Base-by-base conservation (phyloP, 169 alveolate genomes). In the Eimeria brunetti region DNA sequence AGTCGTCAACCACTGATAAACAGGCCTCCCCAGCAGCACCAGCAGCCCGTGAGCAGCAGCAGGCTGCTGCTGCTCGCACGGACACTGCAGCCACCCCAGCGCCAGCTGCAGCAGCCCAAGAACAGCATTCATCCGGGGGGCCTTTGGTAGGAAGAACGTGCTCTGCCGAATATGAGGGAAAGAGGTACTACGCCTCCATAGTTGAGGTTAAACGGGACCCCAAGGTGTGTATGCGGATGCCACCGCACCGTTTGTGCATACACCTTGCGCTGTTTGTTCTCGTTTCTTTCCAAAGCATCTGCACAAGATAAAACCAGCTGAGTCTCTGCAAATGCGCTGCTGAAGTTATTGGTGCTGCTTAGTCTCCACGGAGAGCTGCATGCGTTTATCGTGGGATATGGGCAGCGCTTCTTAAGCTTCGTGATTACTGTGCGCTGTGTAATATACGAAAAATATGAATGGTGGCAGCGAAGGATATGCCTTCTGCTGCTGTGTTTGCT, bases 111-210 rank as follows among this genome's bases (percentile, higher is more conserved):
- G 46, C 85, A 24, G 85, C 71, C 36, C 60, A 53, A 27, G 53
- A 84, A 46, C 64, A 58, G 46, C 78, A 36, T 14, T 8, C 83
- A 62, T 20, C 58, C 44, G n/a, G 94, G 53, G 84, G 83, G 53
- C 60, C 96, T 16, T 85, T 84, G 46, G 96, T 93, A 73, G 96
- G 96, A 16, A 36, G 96, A 53, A 93, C 94, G 6, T 93, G 96
- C 58, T 60, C 83, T 1, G 96, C 96, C 16, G 94, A 93, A 44
- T 93, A 83, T 62, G 96, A 93, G 71, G 96, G 96, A 33, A 93
- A 81, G 76, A 83, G 88, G 53, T 93, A 81, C 81, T 83, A 93
- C 58, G 96, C 94, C 56, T 89, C 89, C 1, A 93, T 93, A 18
- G 85, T 93, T 64, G 94, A 93, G 53, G 85, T 93, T 5, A 93